These are phyloP conservation scores for Daldinia eschscholtzii DNA, from an alignment of 2,329 filamentous ascomycete species.

Conservation along the genomic window DNA sequence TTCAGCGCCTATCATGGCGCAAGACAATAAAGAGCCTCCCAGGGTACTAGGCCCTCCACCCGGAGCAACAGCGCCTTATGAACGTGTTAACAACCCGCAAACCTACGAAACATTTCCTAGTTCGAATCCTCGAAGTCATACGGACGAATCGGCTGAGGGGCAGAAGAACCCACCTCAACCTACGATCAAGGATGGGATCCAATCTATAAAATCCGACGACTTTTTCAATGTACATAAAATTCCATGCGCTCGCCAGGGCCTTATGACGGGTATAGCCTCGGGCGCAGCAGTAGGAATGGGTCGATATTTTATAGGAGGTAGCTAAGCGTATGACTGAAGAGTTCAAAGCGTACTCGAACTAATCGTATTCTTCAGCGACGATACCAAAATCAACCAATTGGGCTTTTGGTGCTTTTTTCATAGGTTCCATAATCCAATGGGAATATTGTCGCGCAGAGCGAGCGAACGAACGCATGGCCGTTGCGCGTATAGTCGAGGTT, in stretches of 20 bases:
- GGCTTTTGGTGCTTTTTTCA: conserved; percentile 82
- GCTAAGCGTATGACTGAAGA: conserved; percentile 44
- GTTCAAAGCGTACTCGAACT: conserved; percentile 5
- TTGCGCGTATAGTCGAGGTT: conserved; percentile 87
- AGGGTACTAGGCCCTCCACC: conserved; percentile 52
- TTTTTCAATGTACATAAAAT: conserved; percentile 79
- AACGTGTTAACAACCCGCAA: conserved; percentile 54
- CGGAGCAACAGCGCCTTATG: conserved; percentile 52
- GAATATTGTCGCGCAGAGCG: conserved; percentile 86
- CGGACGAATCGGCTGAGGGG: conserved; percentile 45
- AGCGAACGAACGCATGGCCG: conserved; percentile 80
- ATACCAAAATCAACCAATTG: conserved; percentile 81
- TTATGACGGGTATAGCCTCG: conserved; percentile 84
- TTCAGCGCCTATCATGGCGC: conserved; percentile 49
- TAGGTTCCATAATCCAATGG: conserved; percentile 78
- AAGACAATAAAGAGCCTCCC: conserved; percentile 47
- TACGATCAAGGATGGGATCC: conserved; percentile 72
- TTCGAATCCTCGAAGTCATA: conserved; percentile 40
- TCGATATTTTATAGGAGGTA: conserved; percentile 81
- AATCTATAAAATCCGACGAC: conserved; percentile 75
- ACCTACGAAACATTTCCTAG: conserved; percentile 57
- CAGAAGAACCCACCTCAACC: conserved; percentile 57
- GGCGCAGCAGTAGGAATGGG: conserved; percentile 82
- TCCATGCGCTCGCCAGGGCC: conserved; percentile 85
- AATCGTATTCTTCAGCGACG: conserved; percentile 58